Conservation (phyloP, 176 grass and related monocot genomes). For the Dactylis glomerata region DNA sequence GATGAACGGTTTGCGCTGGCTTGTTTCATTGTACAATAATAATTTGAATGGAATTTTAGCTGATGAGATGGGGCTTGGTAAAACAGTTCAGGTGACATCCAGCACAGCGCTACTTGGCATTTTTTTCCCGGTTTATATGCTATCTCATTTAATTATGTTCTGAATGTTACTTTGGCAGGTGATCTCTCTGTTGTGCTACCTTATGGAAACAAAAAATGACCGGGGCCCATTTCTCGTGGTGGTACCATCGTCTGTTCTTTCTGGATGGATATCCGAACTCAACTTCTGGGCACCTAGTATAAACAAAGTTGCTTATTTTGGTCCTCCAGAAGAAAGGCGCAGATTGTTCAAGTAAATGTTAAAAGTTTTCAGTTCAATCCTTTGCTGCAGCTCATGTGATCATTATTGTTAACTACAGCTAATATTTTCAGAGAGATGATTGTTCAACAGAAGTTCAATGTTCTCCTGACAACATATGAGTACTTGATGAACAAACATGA, state of each 20-base stretch:
- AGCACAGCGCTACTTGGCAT: constrained; percentile 26
- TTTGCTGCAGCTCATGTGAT: constrained; percentile 4
- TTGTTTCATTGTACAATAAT: constrained; percentile 98
- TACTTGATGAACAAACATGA: constrained; percentile 99
- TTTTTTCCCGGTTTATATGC: constrained; percentile 4
- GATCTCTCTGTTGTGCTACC: constrained; percentile 93
- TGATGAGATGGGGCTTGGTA: constrained; percentile 99
- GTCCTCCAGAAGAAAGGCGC: constrained; percentile 98
- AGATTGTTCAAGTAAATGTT: constrained; percentile 85
- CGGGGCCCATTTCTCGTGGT: constrained; percentile 96
- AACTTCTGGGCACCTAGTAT: constrained; percentile 95
- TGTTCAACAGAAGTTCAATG: constrained; percentile 98
- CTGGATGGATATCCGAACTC: constrained; percentile 92
- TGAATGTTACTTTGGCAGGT: constrained; percentile 55
- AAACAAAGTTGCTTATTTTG: constrained; percentile 96
- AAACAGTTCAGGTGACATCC: constrained; percentile 92
- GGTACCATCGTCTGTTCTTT: constrained; percentile 93
- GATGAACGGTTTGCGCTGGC: constrained; percentile 95
- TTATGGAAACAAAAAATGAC: constrained; percentile 99
- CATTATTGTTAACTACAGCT: constrained; percentile 41
- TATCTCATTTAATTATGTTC: neutral
- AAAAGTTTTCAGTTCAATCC: constrained; percentile 9
- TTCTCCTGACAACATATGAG: constrained; percentile 97
- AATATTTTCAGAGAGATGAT: constrained; percentile 86
- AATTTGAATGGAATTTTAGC: constrained; percentile 98